Evolutionary conservation across 2,329 filamentous ascomycete genomes (phyloP).

Genomic region (Pseudogymnoascus sp.): DNA sequence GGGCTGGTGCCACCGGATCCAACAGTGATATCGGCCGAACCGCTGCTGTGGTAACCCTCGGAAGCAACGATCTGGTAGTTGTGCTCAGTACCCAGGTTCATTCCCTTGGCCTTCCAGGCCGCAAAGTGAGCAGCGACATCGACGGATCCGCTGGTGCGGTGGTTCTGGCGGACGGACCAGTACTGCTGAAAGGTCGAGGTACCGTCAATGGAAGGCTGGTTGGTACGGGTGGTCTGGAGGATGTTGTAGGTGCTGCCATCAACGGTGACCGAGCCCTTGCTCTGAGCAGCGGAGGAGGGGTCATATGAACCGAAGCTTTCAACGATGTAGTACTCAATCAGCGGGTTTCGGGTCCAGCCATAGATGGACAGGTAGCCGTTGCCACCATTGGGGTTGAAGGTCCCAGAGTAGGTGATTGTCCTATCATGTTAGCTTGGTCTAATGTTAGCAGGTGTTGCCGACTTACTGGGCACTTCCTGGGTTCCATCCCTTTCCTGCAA

Average conservation of each 20-base stretch:
- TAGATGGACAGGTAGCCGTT: slow-evolving; percentile 46
- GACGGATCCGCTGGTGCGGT: slow-evolving; percentile 44
- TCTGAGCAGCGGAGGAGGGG: slow-evolving; percentile 39
- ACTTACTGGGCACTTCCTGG: slow-evolving; percentile 23
- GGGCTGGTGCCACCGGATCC: neutral
- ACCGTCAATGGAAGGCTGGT: slow-evolving; percentile 35
- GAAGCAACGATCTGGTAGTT: slow-evolving; percentile 50
- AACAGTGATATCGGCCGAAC: slow-evolving; percentile 38
- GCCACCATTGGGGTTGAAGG: slow-evolving; percentile 27
- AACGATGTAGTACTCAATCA: slow-evolving; percentile 53
- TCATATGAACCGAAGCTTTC: slow-evolving; percentile 45
- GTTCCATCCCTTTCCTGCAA: slow-evolving; percentile 41
- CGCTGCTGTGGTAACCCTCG: slow-evolving; percentile 46
- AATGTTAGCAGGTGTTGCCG: neutral
- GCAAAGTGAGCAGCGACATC: slow-evolving; percentile 44
- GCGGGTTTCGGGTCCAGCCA: slow-evolving; percentile 44
- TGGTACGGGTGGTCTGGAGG: slow-evolving; percentile 30
- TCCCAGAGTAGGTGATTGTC: slow-evolving; percentile 35
- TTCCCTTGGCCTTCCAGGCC: slow-evolving; percentile 42
- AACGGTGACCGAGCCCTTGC: slow-evolving; percentile 42
- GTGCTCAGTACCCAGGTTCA: slow-evolving; percentile 38
- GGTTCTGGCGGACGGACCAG: slow-evolving; percentile 43
- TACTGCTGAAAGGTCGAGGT: slow-evolving; percentile 46
- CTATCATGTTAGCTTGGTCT: slow-evolving; percentile 19
- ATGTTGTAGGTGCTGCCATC: slow-evolving; percentile 46